phyloP scores from a whole-genome alignment of 192 early-diverging fungal genomes.

The Powellomyces hirtus region DNA sequence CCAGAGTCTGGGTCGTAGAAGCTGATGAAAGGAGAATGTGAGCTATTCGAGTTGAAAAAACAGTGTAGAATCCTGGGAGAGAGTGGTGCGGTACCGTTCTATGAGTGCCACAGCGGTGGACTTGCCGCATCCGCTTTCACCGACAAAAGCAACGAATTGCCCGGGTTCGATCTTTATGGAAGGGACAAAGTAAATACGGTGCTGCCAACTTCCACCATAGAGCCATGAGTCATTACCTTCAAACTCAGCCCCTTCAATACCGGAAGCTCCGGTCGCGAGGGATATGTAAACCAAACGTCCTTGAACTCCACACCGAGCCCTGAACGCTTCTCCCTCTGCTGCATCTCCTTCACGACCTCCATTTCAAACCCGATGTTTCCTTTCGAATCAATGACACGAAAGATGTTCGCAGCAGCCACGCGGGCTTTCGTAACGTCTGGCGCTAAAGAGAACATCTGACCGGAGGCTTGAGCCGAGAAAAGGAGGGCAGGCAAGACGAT shows the following conservation, averaged over 20 bases:
- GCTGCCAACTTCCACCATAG: no score
- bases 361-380: slow-evolving; percentile 34
- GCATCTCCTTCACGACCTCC: neutral
- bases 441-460: slow-evolving; percentile 40
- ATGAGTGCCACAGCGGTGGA: slow-evolving; percentile 47
- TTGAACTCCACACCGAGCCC: slow-evolving; percentile 50
- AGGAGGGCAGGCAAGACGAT: slow-evolving; percentile 48
- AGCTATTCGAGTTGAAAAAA: neutral
- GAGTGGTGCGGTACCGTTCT: slow-evolving; percentile 75
- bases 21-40: neutral
- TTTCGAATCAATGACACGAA: slow-evolving; percentile 41
- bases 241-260: slow-evolving; percentile 53
- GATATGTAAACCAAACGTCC: slow-evolving; percentile 49
- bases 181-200: no score
- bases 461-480: slow-evolving; percentile 44
- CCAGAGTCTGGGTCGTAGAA: slow-evolving; percentile 84
- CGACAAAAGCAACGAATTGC: slow-evolving; percentile 81
- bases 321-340: slow-evolving; percentile 34
- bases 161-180: slow-evolving; percentile 56
- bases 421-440: slow-evolving; percentile 51
- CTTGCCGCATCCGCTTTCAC: slow-evolving; percentile 83
- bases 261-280: slow-evolving; percentile 49
- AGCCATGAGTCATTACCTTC: no score
- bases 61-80: no score
- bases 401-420: slow-evolving; percentile 38